Conservation (phyloP, 1,284 basidiomycete species). For the Singerocomus inundabilis region DNA sequence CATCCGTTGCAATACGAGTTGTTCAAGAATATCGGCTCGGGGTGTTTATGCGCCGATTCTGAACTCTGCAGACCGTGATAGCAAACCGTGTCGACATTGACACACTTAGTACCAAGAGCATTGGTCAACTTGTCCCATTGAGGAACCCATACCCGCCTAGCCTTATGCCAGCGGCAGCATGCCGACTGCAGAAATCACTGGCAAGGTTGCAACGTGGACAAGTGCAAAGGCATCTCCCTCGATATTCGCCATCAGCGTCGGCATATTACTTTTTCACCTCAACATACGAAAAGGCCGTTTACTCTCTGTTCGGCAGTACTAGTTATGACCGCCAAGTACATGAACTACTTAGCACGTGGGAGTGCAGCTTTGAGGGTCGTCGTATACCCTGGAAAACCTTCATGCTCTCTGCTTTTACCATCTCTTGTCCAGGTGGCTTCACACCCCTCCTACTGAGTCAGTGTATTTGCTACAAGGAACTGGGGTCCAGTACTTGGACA, state of each 20-base stretch:
- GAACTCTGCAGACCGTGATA: background rate
- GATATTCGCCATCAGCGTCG: slow-evolving; percentile 33
- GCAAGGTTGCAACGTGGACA: slow-evolving; percentile 10
- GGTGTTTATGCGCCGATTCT: too few species aligned
- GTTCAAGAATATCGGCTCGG: too few species aligned
- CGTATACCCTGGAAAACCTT: slow-evolving; percentile 29
- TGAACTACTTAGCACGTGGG: slow-evolving; percentile 40
- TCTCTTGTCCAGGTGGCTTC: slow-evolving; percentile 55
- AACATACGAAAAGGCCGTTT: slow-evolving; percentile 41
- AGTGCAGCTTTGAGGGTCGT: slow-evolving; percentile 38
- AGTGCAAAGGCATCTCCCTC: slow-evolving; percentile 22
- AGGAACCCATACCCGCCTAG: background rate
- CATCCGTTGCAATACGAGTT: too few species aligned
- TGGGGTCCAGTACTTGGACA: slow-evolving; percentile 55
- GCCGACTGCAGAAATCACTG: slow-evolving; percentile 6
- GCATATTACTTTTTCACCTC: slow-evolving; percentile 40
- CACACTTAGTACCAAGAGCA: background rate
- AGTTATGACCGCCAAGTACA: slow-evolving; percentile 35
- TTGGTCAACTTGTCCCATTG: background rate
- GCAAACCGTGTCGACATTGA: background rate
- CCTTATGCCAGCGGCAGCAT: slow-evolving; percentile 6
- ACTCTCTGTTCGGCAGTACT: slow-evolving; percentile 44
- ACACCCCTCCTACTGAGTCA: slow-evolving; percentile 59
- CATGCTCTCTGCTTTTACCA: slow-evolving; percentile 35
- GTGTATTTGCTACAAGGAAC: slow-evolving; percentile 53